Evolutionary conservation across 2,329 filamentous ascomycete species (phyloP).

Genomic region (Trichophyton schoenleinii): DNA sequence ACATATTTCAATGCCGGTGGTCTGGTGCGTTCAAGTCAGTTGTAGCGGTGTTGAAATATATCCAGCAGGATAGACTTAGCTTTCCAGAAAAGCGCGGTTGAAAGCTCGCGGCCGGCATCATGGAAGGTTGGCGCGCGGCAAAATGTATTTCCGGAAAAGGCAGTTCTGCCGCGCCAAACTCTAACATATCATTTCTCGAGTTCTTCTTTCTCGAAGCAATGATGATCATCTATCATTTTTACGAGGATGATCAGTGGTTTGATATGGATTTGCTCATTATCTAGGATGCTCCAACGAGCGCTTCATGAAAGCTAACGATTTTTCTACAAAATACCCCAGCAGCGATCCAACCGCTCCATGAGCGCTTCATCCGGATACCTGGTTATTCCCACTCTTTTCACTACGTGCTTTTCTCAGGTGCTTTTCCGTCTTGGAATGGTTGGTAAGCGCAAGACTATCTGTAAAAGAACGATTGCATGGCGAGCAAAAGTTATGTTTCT

Average conservation of each 20-base stretch:
- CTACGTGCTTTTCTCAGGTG: not conserved
- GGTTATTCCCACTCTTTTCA: not conserved
- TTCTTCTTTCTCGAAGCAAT: no score
- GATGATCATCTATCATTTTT: no score
- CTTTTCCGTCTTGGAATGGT: constrained; percentile 6
- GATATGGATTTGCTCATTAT: no score
- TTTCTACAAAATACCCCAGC: not conserved
- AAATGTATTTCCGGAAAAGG: not conserved
- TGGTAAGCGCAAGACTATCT: constrained; percentile 5
- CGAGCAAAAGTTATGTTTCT: constrained; percentile 11
- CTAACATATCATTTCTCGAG: not conserved
- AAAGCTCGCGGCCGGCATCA: not conserved
- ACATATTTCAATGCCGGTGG: not conserved
- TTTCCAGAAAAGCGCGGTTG: not conserved
- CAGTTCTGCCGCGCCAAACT: not conserved
- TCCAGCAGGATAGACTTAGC: not conserved
- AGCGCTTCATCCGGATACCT: not conserved
- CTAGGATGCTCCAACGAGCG: no score
- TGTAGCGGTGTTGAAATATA: not conserved
- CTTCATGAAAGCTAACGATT: no score
- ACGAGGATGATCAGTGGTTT: no score
- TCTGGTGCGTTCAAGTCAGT: not conserved
- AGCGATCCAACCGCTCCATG: not conserved
- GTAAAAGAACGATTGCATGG: constrained; percentile 10
- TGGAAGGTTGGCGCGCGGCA: not conserved